Evolutionary conservation across 768 basidiomycete genomes (phyloP).

Genomic region (Amylocystis lapponica): DNA sequence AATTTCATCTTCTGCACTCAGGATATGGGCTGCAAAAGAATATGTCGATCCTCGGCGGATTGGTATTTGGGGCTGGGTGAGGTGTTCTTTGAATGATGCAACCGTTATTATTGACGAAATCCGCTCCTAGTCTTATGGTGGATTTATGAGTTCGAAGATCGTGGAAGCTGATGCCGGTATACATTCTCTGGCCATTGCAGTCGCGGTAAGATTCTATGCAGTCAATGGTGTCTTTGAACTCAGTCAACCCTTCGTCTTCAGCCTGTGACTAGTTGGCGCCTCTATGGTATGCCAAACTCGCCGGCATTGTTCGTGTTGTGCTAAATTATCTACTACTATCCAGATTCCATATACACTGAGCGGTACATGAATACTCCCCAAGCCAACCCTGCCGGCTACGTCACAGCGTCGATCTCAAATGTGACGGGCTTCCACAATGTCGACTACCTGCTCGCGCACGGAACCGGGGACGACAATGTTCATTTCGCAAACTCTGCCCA

Average conservation of each 20-base stretch:
- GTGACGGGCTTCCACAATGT: conserved; percentile 81
- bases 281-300: conserved; percentile 67
- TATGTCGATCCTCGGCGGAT: conserved; percentile 88
- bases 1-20: conserved; percentile 19
- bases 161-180: conserved; percentile 87
- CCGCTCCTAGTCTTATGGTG: conserved; percentile 87
- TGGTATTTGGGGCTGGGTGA: conserved; percentile 97
- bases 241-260: conserved; percentile 24
- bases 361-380: conserved; percentile 89
- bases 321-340: too few species aligned
- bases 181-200: conserved; percentile 86
- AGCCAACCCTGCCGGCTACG: conserved; percentile 81
- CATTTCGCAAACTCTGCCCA: conserved; percentile 91
- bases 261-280: conserved; percentile 85
- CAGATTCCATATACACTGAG: conserved; percentile 96
- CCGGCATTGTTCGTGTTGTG: not conserved
- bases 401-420: conserved; percentile 81
- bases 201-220: conserved; percentile 72
- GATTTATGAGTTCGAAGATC: conserved; percentile 92
- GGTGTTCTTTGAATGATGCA: conserved; percentile 4
- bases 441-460: conserved; percentile 84
- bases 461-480: conserved; percentile 95
- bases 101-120: not conserved
- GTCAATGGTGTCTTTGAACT: conserved; percentile 1
- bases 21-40: conserved; percentile 76